Percentiles rank a stretch among this genome's conserved stretches.
phyloP scores from a whole-genome alignment of 345 rosid species.

The Pistacia vera region DNA sequence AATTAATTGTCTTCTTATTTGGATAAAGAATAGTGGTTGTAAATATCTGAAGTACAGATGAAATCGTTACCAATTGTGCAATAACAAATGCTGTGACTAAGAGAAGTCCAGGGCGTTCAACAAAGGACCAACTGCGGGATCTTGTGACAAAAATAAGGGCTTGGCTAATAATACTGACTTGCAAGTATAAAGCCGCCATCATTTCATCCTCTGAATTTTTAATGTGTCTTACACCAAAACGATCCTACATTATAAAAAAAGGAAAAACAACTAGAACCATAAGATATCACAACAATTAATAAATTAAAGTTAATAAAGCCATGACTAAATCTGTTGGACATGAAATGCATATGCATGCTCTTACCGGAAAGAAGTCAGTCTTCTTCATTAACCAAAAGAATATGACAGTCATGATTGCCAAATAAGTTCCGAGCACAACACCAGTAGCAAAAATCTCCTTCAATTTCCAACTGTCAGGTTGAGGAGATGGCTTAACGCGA shows the following conservation, averaged over 20 bases:
- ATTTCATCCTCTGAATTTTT: constrained; percentile 33
- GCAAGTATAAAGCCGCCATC: constrained; percentile 87
- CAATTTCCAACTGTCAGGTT: constrained; percentile 92
- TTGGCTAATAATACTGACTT: constrained; percentile 90
- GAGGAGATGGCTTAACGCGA: constrained; percentile 85
- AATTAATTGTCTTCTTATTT: no score
- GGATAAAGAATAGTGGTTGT: neutral
- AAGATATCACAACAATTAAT: neutral
- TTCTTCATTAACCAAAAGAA: constrained; percentile 87
- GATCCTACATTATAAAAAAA: constrained; percentile 42
- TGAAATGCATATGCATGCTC: neutral
- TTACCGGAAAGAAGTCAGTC: constrained; percentile 74
- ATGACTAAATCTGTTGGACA: neutral
- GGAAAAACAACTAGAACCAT: neutral
- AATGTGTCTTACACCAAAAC: constrained; percentile 56
- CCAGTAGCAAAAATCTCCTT: constrained; percentile 82
- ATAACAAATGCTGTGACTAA: constrained; percentile 55
- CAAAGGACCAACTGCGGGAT: constrained; percentile 85
- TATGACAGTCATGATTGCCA: constrained; percentile 79
- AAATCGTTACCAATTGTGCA: constrained; percentile 72
- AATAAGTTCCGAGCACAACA: constrained; percentile 77
- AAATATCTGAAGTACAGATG: neutral
- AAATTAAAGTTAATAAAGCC: neutral
- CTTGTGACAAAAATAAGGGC: constrained; percentile 89
- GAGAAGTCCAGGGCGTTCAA: constrained; percentile 81